A percentile compares a stretch with the other conserved stretches of the same genome.
phyloP scores from a whole-genome alignment of 768 basidiomycete species.

The Russula virescens region DNA sequence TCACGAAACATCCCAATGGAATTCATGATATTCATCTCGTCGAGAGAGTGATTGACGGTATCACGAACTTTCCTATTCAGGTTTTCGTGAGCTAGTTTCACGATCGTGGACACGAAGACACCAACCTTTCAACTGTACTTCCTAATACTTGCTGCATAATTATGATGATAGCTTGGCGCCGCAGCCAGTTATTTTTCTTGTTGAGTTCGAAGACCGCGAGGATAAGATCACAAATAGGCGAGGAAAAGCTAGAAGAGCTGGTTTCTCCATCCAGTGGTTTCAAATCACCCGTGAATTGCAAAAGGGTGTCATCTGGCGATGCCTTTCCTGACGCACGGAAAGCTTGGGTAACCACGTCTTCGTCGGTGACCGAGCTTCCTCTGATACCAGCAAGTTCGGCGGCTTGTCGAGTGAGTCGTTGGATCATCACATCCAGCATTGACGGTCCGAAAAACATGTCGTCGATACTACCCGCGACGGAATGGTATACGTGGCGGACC shows the following conservation, averaged over 20 bases:
- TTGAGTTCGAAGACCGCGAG: conserved; percentile 92
- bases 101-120: not conserved
- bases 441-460: conserved; percentile 96
- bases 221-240: conserved; percentile 90
- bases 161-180: conserved; percentile 92
- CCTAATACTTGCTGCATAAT: conserved; percentile 95
- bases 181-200: conserved; percentile 94
- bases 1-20: conserved; percentile 65
- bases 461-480: conserved; percentile 91
- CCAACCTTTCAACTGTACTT: conserved; percentile 88
- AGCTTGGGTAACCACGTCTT: conserved; percentile 78
- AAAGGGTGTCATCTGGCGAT: conserved; percentile 59
- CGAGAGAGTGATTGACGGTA: conserved; percentile 54
- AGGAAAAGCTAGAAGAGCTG: conserved; percentile 82
- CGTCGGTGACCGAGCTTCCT: conserved; percentile 72
- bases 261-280: conserved; percentile 85
- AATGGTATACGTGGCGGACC: conserved; percentile 83
- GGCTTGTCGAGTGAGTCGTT: conserved; percentile 83
- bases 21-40: conserved; percentile 64
- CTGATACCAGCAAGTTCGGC: conserved; percentile 83
- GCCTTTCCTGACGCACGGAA: conserved; percentile 63
- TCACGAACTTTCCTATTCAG: conserved; percentile 78
- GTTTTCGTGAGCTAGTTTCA: not conserved
- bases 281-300: conserved; percentile 71
- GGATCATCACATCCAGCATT: conserved; percentile 93